Evolutionary conservation across 768 basidiomycete genomes (phyloP).

Genomic region (Pholiota conissans): DNA sequence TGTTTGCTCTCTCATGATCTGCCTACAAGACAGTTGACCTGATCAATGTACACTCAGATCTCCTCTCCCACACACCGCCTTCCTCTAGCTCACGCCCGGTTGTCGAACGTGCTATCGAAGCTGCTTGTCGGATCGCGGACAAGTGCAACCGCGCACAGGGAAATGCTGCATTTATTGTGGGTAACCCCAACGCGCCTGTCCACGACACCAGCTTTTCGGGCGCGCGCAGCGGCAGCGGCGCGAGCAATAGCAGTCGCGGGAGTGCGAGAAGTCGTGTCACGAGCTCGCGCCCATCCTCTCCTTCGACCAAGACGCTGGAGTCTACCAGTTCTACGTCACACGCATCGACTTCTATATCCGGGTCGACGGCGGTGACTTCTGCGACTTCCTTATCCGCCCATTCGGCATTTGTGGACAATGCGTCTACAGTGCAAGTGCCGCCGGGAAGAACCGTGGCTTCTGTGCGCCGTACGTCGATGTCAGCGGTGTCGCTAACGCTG

Average conservation of each 20-base stretch:
- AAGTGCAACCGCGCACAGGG: conserved; percentile 27
- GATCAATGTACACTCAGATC: conserved; percentile 34
- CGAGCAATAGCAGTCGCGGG: conserved; percentile 3
- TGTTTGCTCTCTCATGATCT: conserved; percentile 3
- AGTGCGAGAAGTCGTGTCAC: background rate
- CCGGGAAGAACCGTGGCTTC: background rate
- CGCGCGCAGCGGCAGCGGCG: conserved; percentile 4
- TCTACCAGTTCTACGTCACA: background rate
- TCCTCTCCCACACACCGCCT: conserved; percentile 50
- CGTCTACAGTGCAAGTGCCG: background rate
- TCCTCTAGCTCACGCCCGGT: conserved; percentile 37
- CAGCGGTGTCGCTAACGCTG: background rate
- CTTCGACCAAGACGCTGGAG: background rate
- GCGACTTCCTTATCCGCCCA: background rate
- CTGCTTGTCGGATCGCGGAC: conserved; percentile 27
- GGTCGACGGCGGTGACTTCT: background rate
- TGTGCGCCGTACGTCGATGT: background rate
- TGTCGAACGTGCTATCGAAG: conserved; percentile 26
- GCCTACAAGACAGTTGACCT: background rate
- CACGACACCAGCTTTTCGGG: background rate
- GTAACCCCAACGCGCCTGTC: background rate
- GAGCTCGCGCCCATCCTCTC: background rate
- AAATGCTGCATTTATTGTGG: conserved; percentile 23
- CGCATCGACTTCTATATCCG: background rate
- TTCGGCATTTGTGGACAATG: background rate